A percentile compares a stretch with the other conserved stretches of the same genome.
Conservation (phyloP, 768 basidiomycete species). For the Pulveroboletus frians region DNA sequence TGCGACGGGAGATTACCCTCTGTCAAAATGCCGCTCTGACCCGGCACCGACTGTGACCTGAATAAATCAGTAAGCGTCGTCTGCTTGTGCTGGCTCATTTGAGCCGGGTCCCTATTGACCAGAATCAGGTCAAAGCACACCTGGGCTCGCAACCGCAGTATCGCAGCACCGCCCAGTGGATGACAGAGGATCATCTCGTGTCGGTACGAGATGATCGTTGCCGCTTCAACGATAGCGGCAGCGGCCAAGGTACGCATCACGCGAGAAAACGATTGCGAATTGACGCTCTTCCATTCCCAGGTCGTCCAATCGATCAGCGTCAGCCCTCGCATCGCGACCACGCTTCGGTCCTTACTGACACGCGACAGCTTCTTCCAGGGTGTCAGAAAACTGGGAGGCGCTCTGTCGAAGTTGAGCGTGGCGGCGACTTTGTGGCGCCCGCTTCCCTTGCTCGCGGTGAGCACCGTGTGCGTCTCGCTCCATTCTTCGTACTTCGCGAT, state of each 20-base stretch:
- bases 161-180: neutral
- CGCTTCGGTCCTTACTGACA: too few relatives aligned
- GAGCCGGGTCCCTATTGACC: too few relatives aligned
- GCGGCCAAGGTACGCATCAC: neutral
- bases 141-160: neutral
- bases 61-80: too few relatives aligned
- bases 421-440: too few relatives aligned
- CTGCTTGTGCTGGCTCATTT: too few relatives aligned
- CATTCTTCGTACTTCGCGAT: too few relatives aligned
- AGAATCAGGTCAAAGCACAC: neutral
- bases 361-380: neutral
- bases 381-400: neutral
- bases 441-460: too few relatives aligned
- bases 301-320: neutral
- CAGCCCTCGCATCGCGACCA: neutral
- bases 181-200: neutral
- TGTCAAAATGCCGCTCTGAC: too few relatives aligned
- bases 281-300: neutral
- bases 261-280: accelerated
- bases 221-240: accelerated
- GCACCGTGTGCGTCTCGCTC: too few relatives aligned
- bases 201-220: neutral
- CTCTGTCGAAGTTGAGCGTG: too few relatives aligned
- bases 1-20: too few relatives aligned
- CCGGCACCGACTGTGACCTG: too few relatives aligned